Percentiles rank a stretch among this genome's conserved stretches.
Conservation (phyloP, 257 asterid genomes). For the Schizonepeta tenuifolia region DNA sequence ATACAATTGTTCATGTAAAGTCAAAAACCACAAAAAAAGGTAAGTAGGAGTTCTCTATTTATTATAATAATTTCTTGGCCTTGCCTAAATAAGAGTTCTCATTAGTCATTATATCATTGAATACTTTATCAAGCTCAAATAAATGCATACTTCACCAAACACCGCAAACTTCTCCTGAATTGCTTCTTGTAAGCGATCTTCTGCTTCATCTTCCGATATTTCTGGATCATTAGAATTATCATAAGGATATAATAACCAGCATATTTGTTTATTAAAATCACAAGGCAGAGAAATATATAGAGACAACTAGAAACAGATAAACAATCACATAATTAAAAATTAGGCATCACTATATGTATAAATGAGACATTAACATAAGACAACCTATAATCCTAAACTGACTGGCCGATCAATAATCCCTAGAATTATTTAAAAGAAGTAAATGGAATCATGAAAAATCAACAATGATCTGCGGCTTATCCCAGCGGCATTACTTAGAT, state of each 20-base stretch:
- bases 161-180: slow-evolving; percentile 96
- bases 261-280: slow-evolving; percentile 7
- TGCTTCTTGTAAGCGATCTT: slow-evolving; percentile 92
- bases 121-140: slow-evolving; percentile 23
- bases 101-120: slow-evolving; percentile 11
- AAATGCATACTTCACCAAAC: slow-evolving; percentile 83
- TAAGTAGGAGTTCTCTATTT: too few species aligned
- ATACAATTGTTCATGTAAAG: background rate
- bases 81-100: slow-evolving; percentile 5
- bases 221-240: slow-evolving; percentile 57
- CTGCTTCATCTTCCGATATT: slow-evolving; percentile 98
- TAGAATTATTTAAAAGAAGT: slow-evolving; percentile 15
- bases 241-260: slow-evolving; percentile 16
- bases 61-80: slow-evolving; percentile 17
- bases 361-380: slow-evolving; percentile 7
- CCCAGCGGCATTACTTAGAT: slow-evolving; percentile 8
- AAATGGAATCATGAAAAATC: slow-evolving; percentile 21
- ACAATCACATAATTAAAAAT: slow-evolving; percentile 9
- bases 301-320: slow-evolving; percentile 22
- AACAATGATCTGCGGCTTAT: slow-evolving; percentile 17
- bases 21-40: background rate
- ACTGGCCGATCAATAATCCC: slow-evolving; percentile 9
- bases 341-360: slow-evolving; percentile 15
- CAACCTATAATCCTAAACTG: slow-evolving; percentile 6
- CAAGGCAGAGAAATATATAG: slow-evolving; percentile 11